Conservation (phyloP, 2,329 filamentous ascomycete genomes). For the Alternaria burnsii region DNA sequence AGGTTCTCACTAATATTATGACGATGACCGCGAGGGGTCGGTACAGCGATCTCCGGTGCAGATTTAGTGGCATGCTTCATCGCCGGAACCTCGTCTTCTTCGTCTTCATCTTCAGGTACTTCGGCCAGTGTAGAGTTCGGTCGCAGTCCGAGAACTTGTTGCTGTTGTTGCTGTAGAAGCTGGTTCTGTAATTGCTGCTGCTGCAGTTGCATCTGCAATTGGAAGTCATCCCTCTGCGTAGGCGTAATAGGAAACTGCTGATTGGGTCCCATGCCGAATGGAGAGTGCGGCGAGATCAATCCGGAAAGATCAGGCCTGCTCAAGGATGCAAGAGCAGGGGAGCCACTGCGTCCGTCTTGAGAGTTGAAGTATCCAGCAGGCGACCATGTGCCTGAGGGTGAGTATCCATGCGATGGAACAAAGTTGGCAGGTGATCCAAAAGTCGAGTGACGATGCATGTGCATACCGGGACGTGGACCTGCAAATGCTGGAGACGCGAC, state of each 20-base stretch:
- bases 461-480: constrained; percentile 59
- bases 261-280: constrained; percentile 60
- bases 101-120: constrained; percentile 77
- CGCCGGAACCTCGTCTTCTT: constrained; percentile 54
- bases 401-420: constrained; percentile 65
- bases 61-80: constrained; percentile 52
- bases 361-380: constrained; percentile 49
- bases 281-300: constrained; percentile 64
- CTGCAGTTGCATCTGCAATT: constrained; percentile 59
- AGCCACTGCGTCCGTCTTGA: constrained; percentile 54
- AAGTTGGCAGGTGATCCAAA: constrained; percentile 74
- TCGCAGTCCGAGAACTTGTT: constrained; percentile 56
- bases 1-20: constrained; percentile 81
- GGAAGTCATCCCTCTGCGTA: constrained; percentile 49
- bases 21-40: constrained; percentile 67
- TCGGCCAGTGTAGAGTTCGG: constrained; percentile 67
- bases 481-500: constrained; percentile 75
- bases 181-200: constrained; percentile 63
- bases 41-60: constrained; percentile 65
- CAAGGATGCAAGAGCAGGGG: constrained; percentile 51
- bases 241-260: constrained; percentile 55
- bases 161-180: constrained; percentile 57
- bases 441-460: constrained; percentile 77
- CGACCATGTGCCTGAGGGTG: constrained; percentile 59
- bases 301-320: constrained; percentile 50